phyloP scores from a whole-genome alignment of 148 eudicot species.

The Polygonum maritimum region DNA sequence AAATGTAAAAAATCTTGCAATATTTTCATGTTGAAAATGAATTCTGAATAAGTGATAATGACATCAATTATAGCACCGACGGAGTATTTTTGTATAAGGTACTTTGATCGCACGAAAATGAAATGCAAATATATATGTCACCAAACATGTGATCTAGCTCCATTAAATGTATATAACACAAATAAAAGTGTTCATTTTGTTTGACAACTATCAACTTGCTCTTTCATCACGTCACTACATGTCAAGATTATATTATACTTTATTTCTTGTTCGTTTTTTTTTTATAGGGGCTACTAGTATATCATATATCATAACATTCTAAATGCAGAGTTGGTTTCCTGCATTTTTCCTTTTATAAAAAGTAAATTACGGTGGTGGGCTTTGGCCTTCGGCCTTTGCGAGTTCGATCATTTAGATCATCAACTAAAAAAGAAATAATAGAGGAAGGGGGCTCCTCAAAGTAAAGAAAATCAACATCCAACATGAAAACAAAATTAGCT shows the following conservation, averaged over 20 bases:
- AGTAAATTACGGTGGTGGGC: neutral
- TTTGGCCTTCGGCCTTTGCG: no score
- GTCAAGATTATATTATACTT: neutral
- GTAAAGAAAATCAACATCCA: no score
- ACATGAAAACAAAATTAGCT: no score
- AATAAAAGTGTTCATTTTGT: neutral
- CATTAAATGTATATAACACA: neutral
- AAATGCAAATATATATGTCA: neutral
- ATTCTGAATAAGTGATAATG: neutral
- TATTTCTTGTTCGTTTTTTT: neutral
- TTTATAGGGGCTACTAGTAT: neutral
- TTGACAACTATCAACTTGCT: neutral
- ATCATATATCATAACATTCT: neutral
- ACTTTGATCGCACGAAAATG: neutral
- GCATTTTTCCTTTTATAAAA: neutral
- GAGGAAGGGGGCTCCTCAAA: no score
- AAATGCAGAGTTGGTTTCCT: neutral
- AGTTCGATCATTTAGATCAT: no score
- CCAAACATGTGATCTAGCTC: neutral
- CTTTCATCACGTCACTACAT: neutral
- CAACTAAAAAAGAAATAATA: no score
- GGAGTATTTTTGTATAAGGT: neutral
- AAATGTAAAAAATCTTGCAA: no score
- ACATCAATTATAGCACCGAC: neutral
- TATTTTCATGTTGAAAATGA: neutral